Evolutionary conservation across 2,329 filamentous ascomycete genomes (phyloP).

Genomic region (Xylaria multiplex): DNA sequence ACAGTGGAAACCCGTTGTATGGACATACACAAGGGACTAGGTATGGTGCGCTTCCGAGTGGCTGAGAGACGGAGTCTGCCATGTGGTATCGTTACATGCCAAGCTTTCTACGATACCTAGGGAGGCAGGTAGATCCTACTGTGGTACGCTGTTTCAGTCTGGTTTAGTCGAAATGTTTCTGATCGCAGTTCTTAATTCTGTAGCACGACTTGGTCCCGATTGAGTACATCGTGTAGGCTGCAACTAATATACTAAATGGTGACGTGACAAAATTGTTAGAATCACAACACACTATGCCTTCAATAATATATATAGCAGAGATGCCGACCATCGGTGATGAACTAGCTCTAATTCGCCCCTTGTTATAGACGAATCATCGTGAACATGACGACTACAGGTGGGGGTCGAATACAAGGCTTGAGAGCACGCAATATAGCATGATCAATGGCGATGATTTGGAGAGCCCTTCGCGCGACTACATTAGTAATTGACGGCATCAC

Average conservation of each 20-base stretch:
- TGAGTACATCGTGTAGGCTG: neutral
- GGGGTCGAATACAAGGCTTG: neutral
- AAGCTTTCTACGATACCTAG: conserved; percentile 29
- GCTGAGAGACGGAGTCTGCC: conserved; percentile 23
- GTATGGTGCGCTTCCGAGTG: conserved; percentile 33
- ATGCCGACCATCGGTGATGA: neutral
- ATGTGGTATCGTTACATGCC: conserved; percentile 35
- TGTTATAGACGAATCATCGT: neutral
- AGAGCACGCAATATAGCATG: conserved; percentile 39
- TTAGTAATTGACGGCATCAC: conserved; percentile 27
- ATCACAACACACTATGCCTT: neutral
- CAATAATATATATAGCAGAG: neutral
- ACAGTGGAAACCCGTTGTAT: neutral
- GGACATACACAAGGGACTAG: conserved; percentile 19
- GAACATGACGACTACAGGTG: neutral
- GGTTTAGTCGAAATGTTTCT: conserved; percentile 13
- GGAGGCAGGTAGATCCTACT: conserved; percentile 19
- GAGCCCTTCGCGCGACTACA: conserved; percentile 19
- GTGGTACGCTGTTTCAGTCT: conserved; percentile 11
- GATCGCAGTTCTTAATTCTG: conserved; percentile 7
- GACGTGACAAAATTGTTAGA: neutral
- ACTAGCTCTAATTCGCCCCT: neutral
- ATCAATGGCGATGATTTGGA: conserved; percentile 26
- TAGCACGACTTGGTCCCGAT: neutral
- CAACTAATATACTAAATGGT: neutral